Evolutionary conservation across 305 asterid species (phyloP).

Genomic region (Fraxinus sp.): DNA sequence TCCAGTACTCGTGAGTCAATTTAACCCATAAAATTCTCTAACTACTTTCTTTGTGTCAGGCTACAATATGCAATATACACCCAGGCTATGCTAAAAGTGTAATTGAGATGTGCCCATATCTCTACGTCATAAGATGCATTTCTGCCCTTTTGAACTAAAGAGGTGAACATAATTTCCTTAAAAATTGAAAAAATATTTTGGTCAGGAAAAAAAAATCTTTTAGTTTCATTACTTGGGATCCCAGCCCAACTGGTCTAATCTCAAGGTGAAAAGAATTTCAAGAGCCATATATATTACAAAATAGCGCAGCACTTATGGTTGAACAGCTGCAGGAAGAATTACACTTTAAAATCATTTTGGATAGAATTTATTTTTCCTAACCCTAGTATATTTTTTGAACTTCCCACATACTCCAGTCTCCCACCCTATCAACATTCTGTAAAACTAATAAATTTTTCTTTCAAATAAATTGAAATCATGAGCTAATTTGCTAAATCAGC

Average conservation of each 20-base stretch:
- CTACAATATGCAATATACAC: neutral
- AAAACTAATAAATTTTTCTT: neutral
- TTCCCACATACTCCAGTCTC: neutral
- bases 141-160: neutral
- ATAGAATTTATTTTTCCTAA: neutral
- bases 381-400: neutral
- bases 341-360: neutral
- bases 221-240: neutral
- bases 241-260: neutral
- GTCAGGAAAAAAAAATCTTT: neutral
- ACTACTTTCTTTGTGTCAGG: neutral
- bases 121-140: neutral
- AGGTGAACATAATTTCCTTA: neutral
- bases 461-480: neutral
- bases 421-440: neutral
- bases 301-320: neutral
- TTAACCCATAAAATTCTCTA: neutral
- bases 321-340: neutral
- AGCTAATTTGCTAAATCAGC: neutral
- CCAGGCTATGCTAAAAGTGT: neutral
- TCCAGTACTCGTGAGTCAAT: neutral
- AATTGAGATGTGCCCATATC: neutral
- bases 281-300: neutral
- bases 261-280: neutral
- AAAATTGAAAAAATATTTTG: neutral